Conservation (phyloP, 352 stramenopile genomes). For the Phytophthora pini region DNA sequence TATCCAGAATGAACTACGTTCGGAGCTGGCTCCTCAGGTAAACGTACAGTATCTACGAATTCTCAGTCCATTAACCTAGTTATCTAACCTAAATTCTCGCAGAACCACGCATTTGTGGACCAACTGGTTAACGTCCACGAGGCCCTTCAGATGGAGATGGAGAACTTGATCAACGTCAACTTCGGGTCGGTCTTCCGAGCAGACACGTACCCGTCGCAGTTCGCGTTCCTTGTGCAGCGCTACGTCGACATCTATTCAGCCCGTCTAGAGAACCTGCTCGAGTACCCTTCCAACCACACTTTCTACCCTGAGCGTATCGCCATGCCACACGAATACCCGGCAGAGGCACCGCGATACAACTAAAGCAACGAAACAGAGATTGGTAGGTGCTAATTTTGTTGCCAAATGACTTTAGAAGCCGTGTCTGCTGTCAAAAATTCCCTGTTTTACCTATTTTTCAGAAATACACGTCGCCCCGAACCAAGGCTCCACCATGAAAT, state of each 20-base stretch:
- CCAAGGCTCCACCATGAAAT: not conserved
- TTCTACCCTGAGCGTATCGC: slow-evolving; percentile 84
- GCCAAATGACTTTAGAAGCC: slow-evolving; percentile 22
- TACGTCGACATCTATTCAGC: slow-evolving; percentile 92
- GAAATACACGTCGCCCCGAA: not conserved
- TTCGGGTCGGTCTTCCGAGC: slow-evolving; percentile 91
- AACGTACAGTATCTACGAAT: slow-evolving; percentile 9
- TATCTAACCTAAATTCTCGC: slow-evolving; percentile 1
- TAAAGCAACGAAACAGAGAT: not conserved
- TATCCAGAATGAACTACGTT: slow-evolving; percentile 63
- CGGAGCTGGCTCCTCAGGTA: slow-evolving; percentile 46
- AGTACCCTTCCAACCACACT: slow-evolving; percentile 84
- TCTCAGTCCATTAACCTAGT: too few species aligned
- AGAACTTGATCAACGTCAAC: slow-evolving; percentile 84
- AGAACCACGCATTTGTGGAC: slow-evolving; percentile 70
- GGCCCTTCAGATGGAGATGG: slow-evolving; percentile 73
- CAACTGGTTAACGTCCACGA: slow-evolving; percentile 68
- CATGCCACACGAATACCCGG: slow-evolving; percentile 61
- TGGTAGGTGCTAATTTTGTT: too few species aligned
- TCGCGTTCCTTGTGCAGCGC: slow-evolving; percentile 85
- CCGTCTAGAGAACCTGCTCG: slow-evolving; percentile 82
- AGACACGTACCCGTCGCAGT: slow-evolving; percentile 85
- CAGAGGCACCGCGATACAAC: slow-evolving; percentile 3
- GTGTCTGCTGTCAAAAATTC: too few species aligned
- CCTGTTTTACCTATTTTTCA: not conserved